Percentiles rank a stretch among this genome's conserved stretches.
Conservation (phyloP, 441 rosid genomes). For the Raphanus hybrid region DNA sequence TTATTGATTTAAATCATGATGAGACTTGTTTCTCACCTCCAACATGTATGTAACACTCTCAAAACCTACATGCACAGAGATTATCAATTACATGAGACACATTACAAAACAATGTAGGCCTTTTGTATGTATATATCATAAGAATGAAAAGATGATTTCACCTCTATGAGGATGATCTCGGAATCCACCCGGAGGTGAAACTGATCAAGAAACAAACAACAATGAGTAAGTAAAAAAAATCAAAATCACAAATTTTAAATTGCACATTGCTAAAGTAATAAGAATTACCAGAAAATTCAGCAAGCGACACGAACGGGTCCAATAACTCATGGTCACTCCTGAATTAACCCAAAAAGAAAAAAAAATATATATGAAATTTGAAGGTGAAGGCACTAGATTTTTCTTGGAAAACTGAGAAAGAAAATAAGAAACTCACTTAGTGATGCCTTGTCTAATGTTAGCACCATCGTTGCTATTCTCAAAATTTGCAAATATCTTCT, state of each 20-base stretch:
- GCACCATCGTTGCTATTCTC: conserved; percentile 82
- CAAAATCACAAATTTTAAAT: background rate
- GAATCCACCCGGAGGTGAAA: conserved; percentile 87
- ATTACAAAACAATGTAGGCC: background rate
- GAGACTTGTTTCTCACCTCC: conserved; percentile 51
- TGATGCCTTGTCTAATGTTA: conserved; percentile 76
- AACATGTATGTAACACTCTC: conserved; percentile 95
- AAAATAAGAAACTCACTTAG: conserved; percentile 50
- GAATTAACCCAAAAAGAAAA: conserved; percentile 27
- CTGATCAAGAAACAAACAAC: conserved; percentile 44
- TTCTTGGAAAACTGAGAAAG: background rate
- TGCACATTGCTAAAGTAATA: background rate
- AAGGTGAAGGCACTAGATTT: background rate
- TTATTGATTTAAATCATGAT: background rate
- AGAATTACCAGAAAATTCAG: conserved; percentile 69
- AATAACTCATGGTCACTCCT: conserved; percentile 73
- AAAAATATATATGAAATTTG: background rate
- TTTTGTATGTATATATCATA: background rate
- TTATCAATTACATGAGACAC: background rate
- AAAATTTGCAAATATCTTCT: conserved; percentile 60
- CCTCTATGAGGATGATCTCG: conserved; percentile 98
- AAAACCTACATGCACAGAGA: conserved; percentile 53
- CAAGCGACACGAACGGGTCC: conserved; percentile 93
- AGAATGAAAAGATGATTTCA: conserved; percentile 31
- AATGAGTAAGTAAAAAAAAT: background rate